phyloP scores from a whole-genome alignment of 768 basidiomycete genomes.

The Russula sp. region DNA sequence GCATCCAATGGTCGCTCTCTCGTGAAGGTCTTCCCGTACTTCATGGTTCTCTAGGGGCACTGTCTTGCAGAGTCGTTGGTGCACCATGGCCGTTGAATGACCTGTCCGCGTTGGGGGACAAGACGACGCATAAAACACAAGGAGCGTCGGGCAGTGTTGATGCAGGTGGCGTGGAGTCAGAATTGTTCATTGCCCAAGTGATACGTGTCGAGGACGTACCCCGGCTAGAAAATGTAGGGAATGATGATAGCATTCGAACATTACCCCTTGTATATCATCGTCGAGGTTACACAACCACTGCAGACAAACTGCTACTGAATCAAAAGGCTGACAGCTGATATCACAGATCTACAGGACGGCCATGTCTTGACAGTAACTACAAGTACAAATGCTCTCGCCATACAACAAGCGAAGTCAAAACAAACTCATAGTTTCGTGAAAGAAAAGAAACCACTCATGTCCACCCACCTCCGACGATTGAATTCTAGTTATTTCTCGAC shows the following conservation, averaged over 20 bases:
- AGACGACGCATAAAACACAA: constrained; percentile 26
- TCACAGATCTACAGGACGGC: neutral
- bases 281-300: constrained; percentile 55
- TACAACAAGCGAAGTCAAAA: constrained; percentile 13
- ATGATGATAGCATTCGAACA: constrained; percentile 34
- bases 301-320: constrained; percentile 29
- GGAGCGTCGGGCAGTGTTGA: constrained; percentile 28
- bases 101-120: constrained; percentile 40
- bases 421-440: constrained; percentile 60
- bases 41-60: constrained; percentile 58
- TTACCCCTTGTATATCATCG: constrained; percentile 65
- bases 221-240: constrained; percentile 28
- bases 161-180: constrained; percentile 47
- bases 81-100: constrained; percentile 61
- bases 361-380: constrained; percentile 15
- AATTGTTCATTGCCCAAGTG: constrained; percentile 83
- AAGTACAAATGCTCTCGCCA: constrained; percentile 14
- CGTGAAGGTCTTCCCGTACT: constrained; percentile 59
- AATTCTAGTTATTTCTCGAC: constrained; percentile 81
- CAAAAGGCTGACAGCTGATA: constrained; percentile 16
- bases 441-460: constrained; percentile 74
- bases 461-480: constrained; percentile 89
- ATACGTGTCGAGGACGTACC: constrained; percentile 52
- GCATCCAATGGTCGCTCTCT: constrained; percentile 43
- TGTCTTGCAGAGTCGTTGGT: constrained; percentile 68